Evolutionary conservation across 805 yeast species (phyloP).

Genomic region (Groenewaldozyma tartarivorans): DNA sequence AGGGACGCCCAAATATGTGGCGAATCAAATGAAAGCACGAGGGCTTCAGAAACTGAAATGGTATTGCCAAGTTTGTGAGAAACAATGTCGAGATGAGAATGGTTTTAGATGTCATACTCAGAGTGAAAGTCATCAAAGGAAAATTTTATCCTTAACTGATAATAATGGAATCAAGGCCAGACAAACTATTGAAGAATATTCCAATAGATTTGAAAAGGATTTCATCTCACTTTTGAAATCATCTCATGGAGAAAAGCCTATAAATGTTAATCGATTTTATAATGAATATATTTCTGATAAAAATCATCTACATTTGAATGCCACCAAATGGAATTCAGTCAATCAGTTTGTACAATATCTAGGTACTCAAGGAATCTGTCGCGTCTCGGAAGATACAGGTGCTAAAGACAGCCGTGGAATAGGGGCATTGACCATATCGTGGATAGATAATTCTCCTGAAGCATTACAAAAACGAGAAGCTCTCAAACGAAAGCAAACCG

Average conservation of each 20-base stretch:
- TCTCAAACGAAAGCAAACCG: conserved; percentile 29
- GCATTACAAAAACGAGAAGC: conserved; percentile 34
- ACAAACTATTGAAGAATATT: conserved; percentile 44
- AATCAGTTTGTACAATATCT: conserved; percentile 58
- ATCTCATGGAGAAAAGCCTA: conserved; percentile 71
- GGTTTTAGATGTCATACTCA: conserved; percentile 87
- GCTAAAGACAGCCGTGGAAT: background rate
- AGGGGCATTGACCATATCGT: conserved; percentile 36
- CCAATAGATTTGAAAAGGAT: conserved; percentile 49
- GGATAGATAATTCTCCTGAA: conserved; percentile 46
- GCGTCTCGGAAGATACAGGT: conserved; percentile 31
- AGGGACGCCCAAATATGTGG: conserved; percentile 59
- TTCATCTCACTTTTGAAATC: conserved; percentile 54
- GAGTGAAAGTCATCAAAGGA: conserved; percentile 67
- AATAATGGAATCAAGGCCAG: conserved; percentile 30
- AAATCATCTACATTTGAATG: conserved; percentile 82
- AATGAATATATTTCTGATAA: conserved; percentile 80
- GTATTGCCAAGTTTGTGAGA: conserved; percentile 84
- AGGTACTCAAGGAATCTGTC: conserved; percentile 46
- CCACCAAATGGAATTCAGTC: conserved; percentile 71
- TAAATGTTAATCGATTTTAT: conserved; percentile 78
- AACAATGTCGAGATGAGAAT: conserved; percentile 93
- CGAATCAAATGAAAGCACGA: conserved; percentile 67
- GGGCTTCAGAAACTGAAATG: conserved; percentile 81
- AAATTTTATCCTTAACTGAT: conserved; percentile 34